Evolutionary conservation across 2,329 filamentous ascomycete genomes (phyloP).

Genomic region (Mariannaea sp.): DNA sequence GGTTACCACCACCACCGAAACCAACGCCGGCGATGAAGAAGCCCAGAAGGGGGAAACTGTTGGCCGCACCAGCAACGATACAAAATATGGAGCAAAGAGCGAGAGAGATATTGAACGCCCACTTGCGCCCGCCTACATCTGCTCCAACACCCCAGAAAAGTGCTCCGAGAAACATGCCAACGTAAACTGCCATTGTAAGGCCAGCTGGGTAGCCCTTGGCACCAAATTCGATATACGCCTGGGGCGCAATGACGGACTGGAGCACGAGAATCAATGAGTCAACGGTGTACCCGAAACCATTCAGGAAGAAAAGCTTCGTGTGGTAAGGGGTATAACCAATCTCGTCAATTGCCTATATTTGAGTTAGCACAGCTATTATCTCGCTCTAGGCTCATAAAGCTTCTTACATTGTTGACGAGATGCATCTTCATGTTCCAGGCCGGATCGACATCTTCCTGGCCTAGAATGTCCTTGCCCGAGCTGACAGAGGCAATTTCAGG

Average conservation of each 20-base stretch:
- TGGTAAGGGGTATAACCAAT: conserved; percentile 66
- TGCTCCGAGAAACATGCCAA: conserved; percentile 59
- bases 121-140: conserved; percentile 69
- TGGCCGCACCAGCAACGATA: conserved; percentile 68
- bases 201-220: conserved; percentile 58
- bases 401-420: conserved; percentile 66
- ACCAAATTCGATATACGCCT: conserved; percentile 64
- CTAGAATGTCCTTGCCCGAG: conserved; percentile 54
- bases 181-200: conserved; percentile 66
- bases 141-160: conserved; percentile 72
- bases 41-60: conserved; percentile 68
- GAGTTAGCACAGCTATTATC: not conserved
- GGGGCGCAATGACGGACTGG: conserved; percentile 64
- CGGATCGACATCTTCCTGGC: conserved; percentile 62
- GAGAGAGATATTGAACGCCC: conserved; percentile 70
- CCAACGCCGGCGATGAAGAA: conserved; percentile 66
- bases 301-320: conserved; percentile 64
- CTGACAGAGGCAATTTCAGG: not conserved
- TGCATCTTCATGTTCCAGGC: conserved; percentile 70
- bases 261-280: conserved; percentile 56
- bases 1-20: conserved; percentile 62
- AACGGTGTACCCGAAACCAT: conserved; percentile 60
- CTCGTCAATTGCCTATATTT: conserved; percentile 55
- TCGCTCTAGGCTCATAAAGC: not conserved
- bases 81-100: conserved; percentile 62